phyloP scores from a whole-genome alignment of 495 filamentous ascomycete genomes.

The Penicillium herquei region DNA sequence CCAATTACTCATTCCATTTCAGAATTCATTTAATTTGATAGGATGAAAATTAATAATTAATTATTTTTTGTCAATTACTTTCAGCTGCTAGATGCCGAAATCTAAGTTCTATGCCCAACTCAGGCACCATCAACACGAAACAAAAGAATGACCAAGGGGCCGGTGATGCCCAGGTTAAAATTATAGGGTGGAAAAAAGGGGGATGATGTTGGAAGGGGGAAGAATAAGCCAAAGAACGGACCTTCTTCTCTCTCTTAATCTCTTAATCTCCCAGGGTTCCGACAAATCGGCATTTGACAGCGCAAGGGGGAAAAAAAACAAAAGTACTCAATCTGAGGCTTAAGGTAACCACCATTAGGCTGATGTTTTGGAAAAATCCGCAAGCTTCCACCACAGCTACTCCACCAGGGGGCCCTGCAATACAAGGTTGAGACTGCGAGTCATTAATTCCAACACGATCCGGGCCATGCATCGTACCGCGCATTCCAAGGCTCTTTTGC shows the following conservation, averaged over 20 bases:
- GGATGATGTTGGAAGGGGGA: background rate
- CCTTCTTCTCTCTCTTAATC: no score
- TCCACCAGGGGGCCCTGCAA: slow-evolving; percentile 26
- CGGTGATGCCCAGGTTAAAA: background rate
- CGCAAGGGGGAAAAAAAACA: background rate
- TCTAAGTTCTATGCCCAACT: background rate
- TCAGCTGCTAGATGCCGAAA: background rate
- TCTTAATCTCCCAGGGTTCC: background rate
- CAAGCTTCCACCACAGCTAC: slow-evolving; percentile 1
- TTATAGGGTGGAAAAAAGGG: slow-evolving; percentile 3
- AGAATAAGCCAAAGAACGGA: background rate
- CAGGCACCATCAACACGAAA: slow-evolving; percentile 7
- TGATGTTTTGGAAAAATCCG: slow-evolving; percentile 2
- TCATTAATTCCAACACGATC: slow-evolving; percentile 15
- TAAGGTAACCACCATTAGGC: background rate
- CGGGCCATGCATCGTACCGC: slow-evolving; percentile 11
- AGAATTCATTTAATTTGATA: background rate
- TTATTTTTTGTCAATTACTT: background rate
- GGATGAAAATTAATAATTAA: background rate
- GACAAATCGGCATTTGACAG: slow-evolving; percentile 7
- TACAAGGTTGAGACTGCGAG: slow-evolving; percentile 22
- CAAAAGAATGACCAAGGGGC: slow-evolving; percentile 5
- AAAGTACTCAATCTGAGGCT: slow-evolving; percentile 17
- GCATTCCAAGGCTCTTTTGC: slow-evolving; percentile 5
- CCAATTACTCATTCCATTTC: no score